These are phyloP conservation scores for Peronospora belbahrii DNA, from an alignment of 352 stramenopile genomes.

Conservation along the genomic window DNA sequence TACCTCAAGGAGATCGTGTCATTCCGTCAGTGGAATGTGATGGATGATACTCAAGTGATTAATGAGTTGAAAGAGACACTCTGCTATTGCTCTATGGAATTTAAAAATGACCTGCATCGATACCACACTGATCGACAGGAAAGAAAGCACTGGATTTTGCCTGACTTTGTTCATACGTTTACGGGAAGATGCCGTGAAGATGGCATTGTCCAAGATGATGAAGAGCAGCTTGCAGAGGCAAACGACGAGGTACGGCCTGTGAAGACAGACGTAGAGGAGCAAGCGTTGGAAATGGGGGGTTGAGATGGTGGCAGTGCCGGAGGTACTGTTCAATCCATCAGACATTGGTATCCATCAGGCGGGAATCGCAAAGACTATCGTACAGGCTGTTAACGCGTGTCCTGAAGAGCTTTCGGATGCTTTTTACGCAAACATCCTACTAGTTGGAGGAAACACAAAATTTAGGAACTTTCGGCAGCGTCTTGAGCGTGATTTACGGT, in stretches of 20 bases:
- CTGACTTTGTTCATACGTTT: conserved; percentile 74
- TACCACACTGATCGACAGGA: conserved; percentile 31
- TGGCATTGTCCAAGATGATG: conserved; percentile 13
- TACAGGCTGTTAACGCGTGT: conserved; percentile 77
- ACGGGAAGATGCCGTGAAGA: conserved; percentile 34
- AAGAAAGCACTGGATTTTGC: conserved; percentile 69
- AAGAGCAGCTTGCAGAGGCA: conserved; percentile 27
- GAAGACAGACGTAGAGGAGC: conserved; percentile 23
- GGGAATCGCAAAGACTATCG: conserved; percentile 79
- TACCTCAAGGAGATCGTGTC: conserved; percentile 95
- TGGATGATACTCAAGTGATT: conserved; percentile 79
- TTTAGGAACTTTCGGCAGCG: conserved; percentile 76
- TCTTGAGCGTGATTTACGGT: conserved; percentile 53
- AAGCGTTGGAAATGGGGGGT: conserved; percentile 81
- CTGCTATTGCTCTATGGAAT: conserved; percentile 86
- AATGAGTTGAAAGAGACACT: conserved; percentile 86
- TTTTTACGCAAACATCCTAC: conserved; percentile 81
- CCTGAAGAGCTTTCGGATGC: conserved; percentile 55
- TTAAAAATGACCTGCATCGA: conserved; percentile 61
- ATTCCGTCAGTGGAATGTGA: conserved; percentile 95
- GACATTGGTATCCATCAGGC: conserved; percentile 87
- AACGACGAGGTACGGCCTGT: conserved; percentile 4
- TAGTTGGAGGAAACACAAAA: conserved; percentile 86
- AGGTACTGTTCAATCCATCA: conserved; percentile 89
- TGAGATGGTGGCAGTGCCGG: conserved; percentile 84